These are phyloP conservation scores for Fraxinus albicans DNA, from an alignment of 305 asterid species.

Conservation along the genomic window DNA sequence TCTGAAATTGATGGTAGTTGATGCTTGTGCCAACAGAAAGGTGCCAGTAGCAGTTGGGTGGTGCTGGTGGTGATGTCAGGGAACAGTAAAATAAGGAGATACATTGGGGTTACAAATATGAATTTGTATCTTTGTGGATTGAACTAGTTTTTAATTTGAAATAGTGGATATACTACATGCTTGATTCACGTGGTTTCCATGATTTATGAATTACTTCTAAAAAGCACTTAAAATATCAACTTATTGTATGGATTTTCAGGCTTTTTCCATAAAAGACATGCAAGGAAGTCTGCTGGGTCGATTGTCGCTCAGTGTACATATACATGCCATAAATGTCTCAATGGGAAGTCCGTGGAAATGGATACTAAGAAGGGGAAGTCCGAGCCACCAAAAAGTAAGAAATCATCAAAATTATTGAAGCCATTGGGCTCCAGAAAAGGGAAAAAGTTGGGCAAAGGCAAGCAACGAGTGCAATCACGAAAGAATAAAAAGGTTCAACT, in stretches of 20 bases:
- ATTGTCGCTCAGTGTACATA: conserved; percentile 37
- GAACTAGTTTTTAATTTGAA: conserved; percentile 18
- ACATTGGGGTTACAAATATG: not conserved
- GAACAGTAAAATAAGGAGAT: conserved; percentile 2
- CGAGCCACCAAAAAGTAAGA: conserved; percentile 34
- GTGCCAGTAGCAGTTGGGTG: conserved; percentile 1
- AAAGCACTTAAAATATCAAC: conserved; percentile 7
- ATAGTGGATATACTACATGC: conserved; percentile 16
- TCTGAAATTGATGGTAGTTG: not conserved
- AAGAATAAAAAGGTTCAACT: conserved; percentile 38
- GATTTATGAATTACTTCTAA: conserved; percentile 19
- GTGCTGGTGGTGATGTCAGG: not conserved
- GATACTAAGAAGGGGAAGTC: conserved; percentile 36
- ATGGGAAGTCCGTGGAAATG: conserved; percentile 36
- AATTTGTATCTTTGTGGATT: conserved; percentile 11
- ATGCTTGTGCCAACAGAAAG: conserved; percentile 2
- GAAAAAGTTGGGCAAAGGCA: conserved; percentile 43
- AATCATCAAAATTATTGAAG: conserved; percentile 43
- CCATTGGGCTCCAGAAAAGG: conserved; percentile 41
- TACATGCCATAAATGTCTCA: conserved; percentile 69
- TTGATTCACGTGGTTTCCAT: conserved; percentile 7
- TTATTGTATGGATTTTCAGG: conserved; percentile 45
- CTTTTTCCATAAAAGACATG: conserved; percentile 70
- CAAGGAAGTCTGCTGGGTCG: conserved; percentile 54
- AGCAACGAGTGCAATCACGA: conserved; percentile 39